Conservation (phyloP, 2,329 filamentous ascomycete species). For the Aspergillus costaricaensis region DNA sequence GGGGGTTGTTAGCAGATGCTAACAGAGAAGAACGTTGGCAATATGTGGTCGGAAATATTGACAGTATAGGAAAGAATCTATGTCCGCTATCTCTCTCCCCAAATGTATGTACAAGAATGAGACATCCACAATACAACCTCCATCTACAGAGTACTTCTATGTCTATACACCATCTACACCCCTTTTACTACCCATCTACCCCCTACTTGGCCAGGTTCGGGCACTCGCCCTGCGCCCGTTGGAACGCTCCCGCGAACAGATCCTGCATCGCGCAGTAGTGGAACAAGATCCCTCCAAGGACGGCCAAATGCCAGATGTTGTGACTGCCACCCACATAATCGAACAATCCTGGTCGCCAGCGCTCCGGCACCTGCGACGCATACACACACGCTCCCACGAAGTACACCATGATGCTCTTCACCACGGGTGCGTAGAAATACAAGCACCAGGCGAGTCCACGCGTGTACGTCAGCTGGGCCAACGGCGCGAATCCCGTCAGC, state of each 20-base stretch:
- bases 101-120: conserved; percentile 6
- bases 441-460: conserved; percentile 79
- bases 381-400: conserved; percentile 82
- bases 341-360: conserved; percentile 89
- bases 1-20: too few relatives aligned
- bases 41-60: too few relatives aligned
- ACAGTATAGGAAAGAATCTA: too few relatives aligned
- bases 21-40: too few relatives aligned
- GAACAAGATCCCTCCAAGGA: conserved; percentile 93
- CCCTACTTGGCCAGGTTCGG: conserved; percentile 27
- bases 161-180: neutral
- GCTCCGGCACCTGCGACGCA: conserved; percentile 86
- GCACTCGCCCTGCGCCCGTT: conserved; percentile 59
- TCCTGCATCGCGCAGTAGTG: conserved; percentile 96
- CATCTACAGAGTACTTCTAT: neutral
- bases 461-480: conserved; percentile 77
- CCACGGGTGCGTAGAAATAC: conserved; percentile 84
- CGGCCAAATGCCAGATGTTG: conserved; percentile 96
- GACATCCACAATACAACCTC: neutral
- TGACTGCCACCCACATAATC: conserved; percentile 95
- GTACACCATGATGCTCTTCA: conserved; percentile 86
- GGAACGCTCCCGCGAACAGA: conserved; percentile 80
- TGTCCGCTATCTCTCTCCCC: too few relatives aligned
- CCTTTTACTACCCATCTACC: neutral
- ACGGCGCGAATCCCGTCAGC: conserved; percentile 83